Conservation (phyloP, 2,329 filamentous ascomycete genomes). For the Arthrobotrys entomopaga region DNA sequence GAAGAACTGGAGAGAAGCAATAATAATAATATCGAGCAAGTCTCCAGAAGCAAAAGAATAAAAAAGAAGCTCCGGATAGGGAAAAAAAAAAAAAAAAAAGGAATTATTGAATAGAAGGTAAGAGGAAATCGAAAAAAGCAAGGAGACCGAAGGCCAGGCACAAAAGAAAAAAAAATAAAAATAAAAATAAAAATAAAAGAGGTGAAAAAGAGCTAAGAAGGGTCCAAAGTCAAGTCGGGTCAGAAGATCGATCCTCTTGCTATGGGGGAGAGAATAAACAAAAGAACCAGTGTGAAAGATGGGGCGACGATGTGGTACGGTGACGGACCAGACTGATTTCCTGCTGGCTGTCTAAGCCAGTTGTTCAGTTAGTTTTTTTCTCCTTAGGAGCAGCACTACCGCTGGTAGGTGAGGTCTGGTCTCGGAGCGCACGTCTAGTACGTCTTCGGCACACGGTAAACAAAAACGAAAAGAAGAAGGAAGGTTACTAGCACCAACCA, state of each 20-base stretch:
- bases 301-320: conserved; percentile 39
- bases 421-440: conserved; percentile 45
- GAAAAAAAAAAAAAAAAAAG: conserved; percentile 24
- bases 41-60: conserved; percentile 39
- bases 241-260: conserved; percentile 35
- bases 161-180: conserved; percentile 9
- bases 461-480: conserved; percentile 17
- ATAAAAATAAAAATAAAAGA: conserved; percentile 27
- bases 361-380: conserved; percentile 35
- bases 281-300: conserved; percentile 30
- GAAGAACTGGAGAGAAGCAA: conserved; percentile 24
- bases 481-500: conserved; percentile 52
- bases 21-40: conserved; percentile 24
- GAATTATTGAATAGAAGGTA: conserved; percentile 21
- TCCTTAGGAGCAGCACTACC: conserved; percentile 1
- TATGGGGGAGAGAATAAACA: conserved; percentile 9
- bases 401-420: neutral
- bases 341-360: conserved; percentile 52
- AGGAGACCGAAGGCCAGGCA: neutral
- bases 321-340: conserved; percentile 23
- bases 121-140: conserved; percentile 15
- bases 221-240: conserved; percentile 28
- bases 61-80: conserved; percentile 42
- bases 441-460: conserved; percentile 44
- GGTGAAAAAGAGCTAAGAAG: conserved; percentile 17